A percentile compares a stretch with the other conserved stretches of the same genome.
phyloP scores from a whole-genome alignment of 371 early-diverging fungal genomes.

The Apophysomyces variabilis region DNA sequence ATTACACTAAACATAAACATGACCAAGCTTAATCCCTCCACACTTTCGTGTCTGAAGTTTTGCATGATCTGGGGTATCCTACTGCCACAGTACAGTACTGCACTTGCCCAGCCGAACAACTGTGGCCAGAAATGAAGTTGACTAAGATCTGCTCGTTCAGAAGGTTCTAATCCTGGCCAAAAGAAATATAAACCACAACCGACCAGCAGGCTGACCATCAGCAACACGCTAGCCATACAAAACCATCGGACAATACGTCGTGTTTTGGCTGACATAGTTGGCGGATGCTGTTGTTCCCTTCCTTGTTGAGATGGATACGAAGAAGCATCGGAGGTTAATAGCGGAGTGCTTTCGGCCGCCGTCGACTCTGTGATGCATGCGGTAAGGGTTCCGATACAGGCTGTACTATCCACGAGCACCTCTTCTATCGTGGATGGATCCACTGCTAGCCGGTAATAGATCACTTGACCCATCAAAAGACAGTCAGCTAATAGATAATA shows the following conservation, averaged over 20 bases:
- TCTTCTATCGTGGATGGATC: neutral
- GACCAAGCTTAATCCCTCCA: constrained; percentile 74
- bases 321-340: neutral
- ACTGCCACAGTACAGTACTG: constrained; percentile 59
- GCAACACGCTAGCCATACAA: constrained; percentile 21
- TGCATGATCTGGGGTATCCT: constrained; percentile 86
- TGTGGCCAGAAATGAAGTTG: constrained; percentile 49
- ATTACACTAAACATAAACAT: constrained; percentile 86
- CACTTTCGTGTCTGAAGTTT: constrained; percentile 72
- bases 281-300: too few relatives aligned
- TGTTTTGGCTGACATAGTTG: constrained; percentile 8
- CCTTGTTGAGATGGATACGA: too few relatives aligned
- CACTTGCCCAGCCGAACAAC: constrained; percentile 59
- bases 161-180: constrained; percentile 18
- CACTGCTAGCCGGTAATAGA: constrained; percentile 50
- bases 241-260: constrained; percentile 30
- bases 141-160: constrained; percentile 30
- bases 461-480: constrained; percentile 56
- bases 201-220: constrained; percentile 22
- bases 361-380: neutral
- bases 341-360: constrained; percentile 3
- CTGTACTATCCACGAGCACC: neutral
- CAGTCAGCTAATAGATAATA: constrained; percentile 58
- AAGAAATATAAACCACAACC: constrained; percentile 34
- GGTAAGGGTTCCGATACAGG: neutral